Conservation (phyloP, 2,329 filamentous ascomycete species). For the Zasmidium angulare region DNA sequence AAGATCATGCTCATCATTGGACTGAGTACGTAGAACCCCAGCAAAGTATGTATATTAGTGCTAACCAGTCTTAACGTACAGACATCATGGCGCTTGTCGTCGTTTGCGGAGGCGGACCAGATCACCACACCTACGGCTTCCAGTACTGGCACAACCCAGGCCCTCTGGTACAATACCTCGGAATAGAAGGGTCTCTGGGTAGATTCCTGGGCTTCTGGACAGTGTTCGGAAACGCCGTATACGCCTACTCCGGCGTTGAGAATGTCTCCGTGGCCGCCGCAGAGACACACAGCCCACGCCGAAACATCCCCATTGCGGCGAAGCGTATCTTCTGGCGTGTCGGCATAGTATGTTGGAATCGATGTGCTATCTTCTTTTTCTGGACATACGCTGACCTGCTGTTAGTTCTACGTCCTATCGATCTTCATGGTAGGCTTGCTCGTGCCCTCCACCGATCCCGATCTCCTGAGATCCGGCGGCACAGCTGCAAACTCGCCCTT, state of each 20-base stretch:
- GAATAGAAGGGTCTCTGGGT: slow-evolving; percentile 8
- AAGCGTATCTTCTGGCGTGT: slow-evolving; percentile 15
- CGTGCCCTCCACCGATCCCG: slow-evolving; percentile 29
- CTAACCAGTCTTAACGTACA: background rate
- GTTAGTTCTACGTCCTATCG: slow-evolving; percentile 35
- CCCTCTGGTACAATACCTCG: slow-evolving; percentile 17
- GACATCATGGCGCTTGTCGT: slow-evolving; percentile 29
- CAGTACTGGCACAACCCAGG: slow-evolving; percentile 21
- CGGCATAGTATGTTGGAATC: slow-evolving; percentile 13
- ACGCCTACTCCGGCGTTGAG: slow-evolving; percentile 16
- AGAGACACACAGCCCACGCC: slow-evolving; percentile 19
- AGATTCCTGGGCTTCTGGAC: slow-evolving; percentile 25
- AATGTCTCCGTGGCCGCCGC: slow-evolving; percentile 17
- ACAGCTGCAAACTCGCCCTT: slow-evolving; percentile 58
- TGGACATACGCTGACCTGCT: too few species aligned
- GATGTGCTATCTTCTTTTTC: slow-evolving; percentile 35
- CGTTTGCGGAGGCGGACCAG: slow-evolving; percentile 40
- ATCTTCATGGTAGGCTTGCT: slow-evolving; percentile 31
- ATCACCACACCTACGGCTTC: slow-evolving; percentile 35
- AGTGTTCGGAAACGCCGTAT: slow-evolving; percentile 16
- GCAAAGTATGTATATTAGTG: slow-evolving; percentile 34
- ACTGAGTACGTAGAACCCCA: slow-evolving; percentile 39
- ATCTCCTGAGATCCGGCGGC: slow-evolving; percentile 32
- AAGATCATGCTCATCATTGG: slow-evolving; percentile 48
- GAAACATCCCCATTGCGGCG: slow-evolving; percentile 18